phyloP scores from a whole-genome alignment of 441 rosid genomes.

The Erodium moschatum region DNA sequence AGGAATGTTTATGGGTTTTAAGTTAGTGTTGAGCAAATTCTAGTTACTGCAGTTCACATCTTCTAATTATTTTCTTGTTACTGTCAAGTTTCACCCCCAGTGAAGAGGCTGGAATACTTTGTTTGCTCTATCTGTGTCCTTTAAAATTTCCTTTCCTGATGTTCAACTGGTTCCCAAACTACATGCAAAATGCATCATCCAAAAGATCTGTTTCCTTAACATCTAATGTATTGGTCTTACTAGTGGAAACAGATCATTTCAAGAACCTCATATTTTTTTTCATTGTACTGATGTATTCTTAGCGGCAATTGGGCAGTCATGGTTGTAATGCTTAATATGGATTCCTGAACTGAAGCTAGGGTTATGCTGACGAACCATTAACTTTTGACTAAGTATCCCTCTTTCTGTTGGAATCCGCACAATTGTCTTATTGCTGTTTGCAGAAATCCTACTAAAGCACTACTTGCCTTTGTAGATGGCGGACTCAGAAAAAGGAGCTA shows the following conservation, averaged over 20 bases:
- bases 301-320: background rate
- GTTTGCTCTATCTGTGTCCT: too few species aligned
- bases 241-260: background rate
- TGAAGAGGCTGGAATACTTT: too few species aligned
- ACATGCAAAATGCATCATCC: too few species aligned
- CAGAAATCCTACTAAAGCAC: constrained; percentile 19
- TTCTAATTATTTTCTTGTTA: too few species aligned
- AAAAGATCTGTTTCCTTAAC: background rate
- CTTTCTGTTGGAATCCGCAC: constrained; percentile 9
- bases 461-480: constrained; percentile 38
- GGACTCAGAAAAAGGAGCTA: constrained; percentile 38
- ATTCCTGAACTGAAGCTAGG: constrained; percentile 10
- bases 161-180: too few species aligned
- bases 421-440: constrained; percentile 13
- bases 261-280: background rate
- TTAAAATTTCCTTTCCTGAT: too few species aligned
- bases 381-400: background rate
- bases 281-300: background rate
- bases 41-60: too few species aligned
- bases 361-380: background rate
- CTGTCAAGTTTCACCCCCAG: too few species aligned
- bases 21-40: background rate
- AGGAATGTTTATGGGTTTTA: too few species aligned
- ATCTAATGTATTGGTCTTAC: background rate
- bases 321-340: background rate